Base-by-base conservation (phyloP, 306 rosid species). In the Sphenostylis stenocarpa region DNA sequence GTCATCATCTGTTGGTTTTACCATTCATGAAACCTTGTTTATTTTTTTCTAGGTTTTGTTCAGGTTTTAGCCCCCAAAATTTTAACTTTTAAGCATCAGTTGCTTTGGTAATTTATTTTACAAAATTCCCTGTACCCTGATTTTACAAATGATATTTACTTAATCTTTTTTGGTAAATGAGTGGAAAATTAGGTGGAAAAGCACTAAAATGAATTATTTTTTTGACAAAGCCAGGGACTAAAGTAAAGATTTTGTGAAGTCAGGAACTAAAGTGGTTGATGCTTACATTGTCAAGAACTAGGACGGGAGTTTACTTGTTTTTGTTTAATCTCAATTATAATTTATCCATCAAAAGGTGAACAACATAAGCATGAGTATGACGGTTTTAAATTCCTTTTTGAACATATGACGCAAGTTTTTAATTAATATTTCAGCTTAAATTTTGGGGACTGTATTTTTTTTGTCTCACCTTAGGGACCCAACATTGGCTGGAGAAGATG, bases 391-490 rank as follows among this genome's bases (percentile, higher is more conserved):
- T 61, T n/a, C 13, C 67, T 9, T 49, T 41, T 73, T 69, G 53
- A 76, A 39, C 55, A 51, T 69, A 20, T 61, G 72, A 70, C 69
- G 51, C 73, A 58, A 41, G 28, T n/a, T 60, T 69, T 4, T n/a
- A 52, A 43, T 64, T 16, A 82, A 44, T 33, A 64, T 17, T 48
- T 61, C 58, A 15, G 58, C 43, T 51, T 34, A n/a, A 58, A 9
- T 68, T 58, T 24, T 38, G 11, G 60, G 66, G 67, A 41, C 29
- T 69, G 20, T 75, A 13, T 31, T 61, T 23, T 63, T 34, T 60
- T 26, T 14, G 26, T 70, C 63, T 47, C 44, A 70, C 60, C 73
- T 57, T 38, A 38, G 58, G 36, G 45, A 19, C 58, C 75, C 52
- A 26, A 43, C 55, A 57, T 28, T 29, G 19, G 41, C 23, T 21